Percentiles rank a stretch among this genome's conserved stretches.
Conservation (phyloP, 805 yeast genomes). For the Saccharomycopsis schoenii region DNA sequence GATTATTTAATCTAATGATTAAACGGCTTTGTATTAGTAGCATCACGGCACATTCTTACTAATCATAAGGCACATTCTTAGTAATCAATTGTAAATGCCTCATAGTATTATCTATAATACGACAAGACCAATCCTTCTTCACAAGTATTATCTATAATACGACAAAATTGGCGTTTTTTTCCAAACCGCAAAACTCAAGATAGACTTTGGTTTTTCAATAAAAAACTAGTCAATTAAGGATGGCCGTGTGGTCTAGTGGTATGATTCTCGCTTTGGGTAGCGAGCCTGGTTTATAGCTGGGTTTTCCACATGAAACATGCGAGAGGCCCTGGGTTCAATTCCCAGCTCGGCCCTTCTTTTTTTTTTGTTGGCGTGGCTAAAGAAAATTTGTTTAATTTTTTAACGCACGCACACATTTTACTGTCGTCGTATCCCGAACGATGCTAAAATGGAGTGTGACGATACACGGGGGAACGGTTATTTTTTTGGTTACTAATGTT, state of each 20-base stretch:
- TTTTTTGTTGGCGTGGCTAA: neutral
- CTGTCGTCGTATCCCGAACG: neutral
- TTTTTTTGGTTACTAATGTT: neutral
- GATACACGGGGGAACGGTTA: neutral
- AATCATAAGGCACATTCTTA: no score
- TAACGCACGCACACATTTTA: neutral
- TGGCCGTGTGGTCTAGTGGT: constrained; percentile 45
- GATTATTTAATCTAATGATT: no score
- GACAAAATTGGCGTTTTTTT: no score
- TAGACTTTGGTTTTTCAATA: no score
- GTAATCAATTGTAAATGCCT: no score
- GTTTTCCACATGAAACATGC: constrained; percentile 11
- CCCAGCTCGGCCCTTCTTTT: constrained; percentile 19
- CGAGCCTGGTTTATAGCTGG: constrained; percentile 4
- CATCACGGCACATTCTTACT: no score
- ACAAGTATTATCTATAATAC: no score
- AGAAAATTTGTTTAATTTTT: neutral
- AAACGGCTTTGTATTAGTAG: no score
- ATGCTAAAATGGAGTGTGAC: neutral
- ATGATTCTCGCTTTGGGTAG: constrained; percentile 47
- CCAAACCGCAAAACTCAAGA: no score
- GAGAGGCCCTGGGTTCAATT: constrained; percentile 20
- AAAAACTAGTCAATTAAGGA: no score
- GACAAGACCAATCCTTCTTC: no score
- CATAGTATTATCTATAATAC: no score